phyloP scores from a whole-genome alignment of 306 rosid genomes.

The Alnus glutinosa region DNA sequence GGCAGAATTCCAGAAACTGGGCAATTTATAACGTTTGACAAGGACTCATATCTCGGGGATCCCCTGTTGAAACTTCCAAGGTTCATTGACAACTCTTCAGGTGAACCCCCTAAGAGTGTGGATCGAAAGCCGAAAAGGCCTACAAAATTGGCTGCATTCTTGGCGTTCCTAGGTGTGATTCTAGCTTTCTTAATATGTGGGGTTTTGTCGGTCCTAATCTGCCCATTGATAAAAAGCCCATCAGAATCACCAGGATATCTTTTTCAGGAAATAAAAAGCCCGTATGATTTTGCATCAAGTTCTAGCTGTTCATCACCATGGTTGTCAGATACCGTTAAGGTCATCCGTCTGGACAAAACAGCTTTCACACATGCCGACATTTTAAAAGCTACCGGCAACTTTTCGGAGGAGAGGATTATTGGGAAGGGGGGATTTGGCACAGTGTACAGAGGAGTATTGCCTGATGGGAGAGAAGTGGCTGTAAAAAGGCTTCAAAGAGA shows the following conservation, averaged over 20 bases:
- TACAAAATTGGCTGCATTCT: slow-evolving; percentile 34
- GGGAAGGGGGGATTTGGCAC: slow-evolving; percentile 96
- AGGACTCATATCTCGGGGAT: slow-evolving; percentile 63
- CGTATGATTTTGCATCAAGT: slow-evolving; percentile 43
- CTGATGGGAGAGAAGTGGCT: slow-evolving; percentile 80
- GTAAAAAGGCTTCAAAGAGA: slow-evolving; percentile 84
- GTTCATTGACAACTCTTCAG: slow-evolving; percentile 38
- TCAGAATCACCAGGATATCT: slow-evolving; percentile 46
- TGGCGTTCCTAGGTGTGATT: slow-evolving; percentile 41
- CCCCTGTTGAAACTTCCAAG: slow-evolving; percentile 61
- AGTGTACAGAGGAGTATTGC: slow-evolving; percentile 73
- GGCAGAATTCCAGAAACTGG: slow-evolving; percentile 57
- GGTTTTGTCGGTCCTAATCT: slow-evolving; percentile 46
- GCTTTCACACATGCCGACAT: slow-evolving; percentile 82
- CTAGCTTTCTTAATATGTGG: slow-evolving; percentile 55
- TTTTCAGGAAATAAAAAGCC: slow-evolving; percentile 42
- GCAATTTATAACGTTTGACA: slow-evolving; percentile 77
- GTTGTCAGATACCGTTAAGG: slow-evolving; percentile 62
- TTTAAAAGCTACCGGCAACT: slow-evolving; percentile 68
- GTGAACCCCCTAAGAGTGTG: slow-evolving; percentile 3
- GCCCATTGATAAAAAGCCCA: slow-evolving; percentile 45
- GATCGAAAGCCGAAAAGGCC: slow-evolving; percentile 17
- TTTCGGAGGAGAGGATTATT: slow-evolving; percentile 77
- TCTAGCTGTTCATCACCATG: slow-evolving; percentile 66
- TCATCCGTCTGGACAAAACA: slow-evolving; percentile 78